These are phyloP conservation scores for Aspergillaceae sp. DNA, from an alignment of 2,329 filamentous ascomycete species.

Conservation along the genomic window DNA sequence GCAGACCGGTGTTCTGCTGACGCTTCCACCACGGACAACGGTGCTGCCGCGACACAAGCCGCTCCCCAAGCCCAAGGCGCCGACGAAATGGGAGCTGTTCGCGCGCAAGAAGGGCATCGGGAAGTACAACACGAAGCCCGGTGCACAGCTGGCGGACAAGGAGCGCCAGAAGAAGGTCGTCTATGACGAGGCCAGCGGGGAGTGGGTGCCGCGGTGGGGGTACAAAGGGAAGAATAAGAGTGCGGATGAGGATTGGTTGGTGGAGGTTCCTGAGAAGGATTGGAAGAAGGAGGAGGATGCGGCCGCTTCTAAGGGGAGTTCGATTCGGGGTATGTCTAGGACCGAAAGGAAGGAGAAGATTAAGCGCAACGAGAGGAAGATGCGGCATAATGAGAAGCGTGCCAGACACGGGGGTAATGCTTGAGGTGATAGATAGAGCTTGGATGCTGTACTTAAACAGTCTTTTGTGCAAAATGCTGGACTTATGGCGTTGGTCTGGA, in stretches of 20 bases:
- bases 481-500: slow-evolving; percentile 18
- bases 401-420: slow-evolving; percentile 23
- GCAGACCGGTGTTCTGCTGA: slow-evolving; percentile 62
- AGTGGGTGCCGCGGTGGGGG: slow-evolving; percentile 93
- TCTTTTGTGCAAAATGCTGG: slow-evolving; percentile 11
- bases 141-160: slow-evolving; percentile 54
- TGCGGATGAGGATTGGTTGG: slow-evolving; percentile 75
- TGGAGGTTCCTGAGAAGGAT: slow-evolving; percentile 76
- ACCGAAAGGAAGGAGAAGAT: slow-evolving; percentile 62
- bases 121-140: slow-evolving; percentile 62
- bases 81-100: slow-evolving; percentile 94
- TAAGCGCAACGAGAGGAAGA: slow-evolving; percentile 53
- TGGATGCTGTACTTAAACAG: slow-evolving; percentile 2
- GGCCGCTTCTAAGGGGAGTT: slow-evolving; percentile 49
- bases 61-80: slow-evolving; percentile 68
- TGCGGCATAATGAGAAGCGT: slow-evolving; percentile 57
- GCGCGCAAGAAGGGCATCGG: slow-evolving; percentile 90
- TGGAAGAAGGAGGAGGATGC: slow-evolving; percentile 58
- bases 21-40: slow-evolving; percentile 62
- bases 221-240: slow-evolving; percentile 86
- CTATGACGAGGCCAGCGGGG: slow-evolving; percentile 74
- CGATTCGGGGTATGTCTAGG: slow-evolving; percentile 56
- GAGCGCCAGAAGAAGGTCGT: slow-evolving; percentile 59
- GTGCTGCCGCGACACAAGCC: slow-evolving; percentile 84
- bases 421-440: not conserved